Conservation (phyloP, 225 moss, liverwort and hornwort species). For the Neckera pumila region DNA sequence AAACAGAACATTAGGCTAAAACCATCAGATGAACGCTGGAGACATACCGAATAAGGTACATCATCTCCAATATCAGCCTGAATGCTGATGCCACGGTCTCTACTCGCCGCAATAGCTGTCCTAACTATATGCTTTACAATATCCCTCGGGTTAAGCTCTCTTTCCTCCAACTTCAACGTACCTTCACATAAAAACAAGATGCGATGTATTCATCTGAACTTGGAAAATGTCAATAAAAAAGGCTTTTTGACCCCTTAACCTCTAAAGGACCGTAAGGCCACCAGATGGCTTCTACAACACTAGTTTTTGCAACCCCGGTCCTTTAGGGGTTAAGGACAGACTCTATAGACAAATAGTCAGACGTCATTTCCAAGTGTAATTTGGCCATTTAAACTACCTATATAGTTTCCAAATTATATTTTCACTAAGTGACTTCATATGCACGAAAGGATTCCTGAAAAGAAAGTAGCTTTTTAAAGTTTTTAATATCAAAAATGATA, state of each 20-base stretch:
- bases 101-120: slow-evolving; percentile 41
- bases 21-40: not conserved
- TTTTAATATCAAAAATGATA: not conserved
- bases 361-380: not conserved
- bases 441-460: not conserved
- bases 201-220: not conserved
- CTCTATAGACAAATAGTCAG: not conserved
- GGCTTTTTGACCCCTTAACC: no score
- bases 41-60: slow-evolving; percentile 28
- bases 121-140: slow-evolving; percentile 55
- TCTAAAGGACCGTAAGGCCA: no score
- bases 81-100: slow-evolving; percentile 41
- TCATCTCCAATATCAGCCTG: slow-evolving; percentile 37
- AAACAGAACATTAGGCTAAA: not conserved
- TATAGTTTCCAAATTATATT: not conserved
- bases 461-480: not conserved
- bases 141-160: slow-evolving; percentile 39
- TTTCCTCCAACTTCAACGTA: slow-evolving; percentile 49
- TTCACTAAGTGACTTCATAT: not conserved
- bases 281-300: no score
- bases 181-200: slow-evolving; percentile 7
- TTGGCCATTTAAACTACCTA: not conserved
- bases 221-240: not conserved
- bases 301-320: no score
- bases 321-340: no score